Evolutionary conservation across 2,329 filamentous ascomycete genomes (phyloP), one percentile per base, ranked within the genome.

Genomic region (Alternaria brassicae): DNA sequence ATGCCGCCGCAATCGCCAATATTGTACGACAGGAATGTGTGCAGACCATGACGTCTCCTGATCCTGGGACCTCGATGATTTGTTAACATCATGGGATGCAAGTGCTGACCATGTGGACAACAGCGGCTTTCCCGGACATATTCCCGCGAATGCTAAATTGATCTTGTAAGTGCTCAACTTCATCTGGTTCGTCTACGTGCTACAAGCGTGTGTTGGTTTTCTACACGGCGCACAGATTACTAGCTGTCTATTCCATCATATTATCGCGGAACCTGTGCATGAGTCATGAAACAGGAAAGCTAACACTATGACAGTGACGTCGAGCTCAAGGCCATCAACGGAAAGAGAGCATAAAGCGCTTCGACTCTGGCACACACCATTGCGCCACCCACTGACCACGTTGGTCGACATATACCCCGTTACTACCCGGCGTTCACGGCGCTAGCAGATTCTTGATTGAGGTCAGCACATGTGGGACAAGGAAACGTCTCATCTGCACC

Each of bases 91-190:
- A 28, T 32, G 40, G n/a, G 45, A 12, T 39, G 41, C 52, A 47
- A 48, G 37, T 39, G 67, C 73, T 76, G 57, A 75, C 67, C 17
- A 51, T 32, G 44, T 28, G 42, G 54, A 48, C 32, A 40, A 47
- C 59, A 93, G 91, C 69, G 92, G 92, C 56, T 95, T 93, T 82
- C 87, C 90, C 32, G 89, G 88, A 57, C 83, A 89, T 72, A 96
- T 96, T 64, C 92, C 92, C 61, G 79, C 88, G 37, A 86, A 89
- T 71, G 82, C 91, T n/a, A 87, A 84, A 66, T 84, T 96, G 63
- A 85, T 96, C 81, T 96, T 96, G 92, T 95, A 85, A 84, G 91
- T 87, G 23, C 34, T 56, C 48, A 64, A 63, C 19, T 32, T 45
- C 32, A 21, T 56, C 25, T 37, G 54, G 37, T 28, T 40, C n/a